Evolutionary conservation across 169 alveolate genomes (phyloP), one percentile per base, ranked within the genome.

Genomic region (Eimeria praecox): DNA sequence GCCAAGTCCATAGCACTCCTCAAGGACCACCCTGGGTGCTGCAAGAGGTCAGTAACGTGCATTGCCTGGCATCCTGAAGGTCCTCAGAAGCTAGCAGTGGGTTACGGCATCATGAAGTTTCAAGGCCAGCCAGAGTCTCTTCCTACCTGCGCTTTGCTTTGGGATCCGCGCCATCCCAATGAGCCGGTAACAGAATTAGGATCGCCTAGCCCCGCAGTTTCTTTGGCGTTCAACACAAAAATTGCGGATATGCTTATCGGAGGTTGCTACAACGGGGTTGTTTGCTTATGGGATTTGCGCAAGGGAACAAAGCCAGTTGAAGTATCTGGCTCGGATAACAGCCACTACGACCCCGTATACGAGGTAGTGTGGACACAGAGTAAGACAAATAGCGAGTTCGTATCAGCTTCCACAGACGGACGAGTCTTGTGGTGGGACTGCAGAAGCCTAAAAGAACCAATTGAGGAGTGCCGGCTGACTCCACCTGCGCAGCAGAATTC

Each of bases 271-370:
- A 98, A 97, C 96, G 99, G 99, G 33, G 96, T 98, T 24, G 97
- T 98, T 22, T 97, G 97, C 64, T 96, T 98, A 90, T 98, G 98
- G 98, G 99, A 98, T 94, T 90, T 97, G 93, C 96, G 97, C 88
- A 97, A 98, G 82, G 98, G 97, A n/a, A 92, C 97, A 59, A 90
- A 97, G 64, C 99, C 99, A 54, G 97, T 96, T n/a, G 97, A 97
- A 86, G 96, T 97, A 24, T 97, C 99, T 12, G 95, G 95, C 40
- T 97, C 98, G 14, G 99, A 97, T 93, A 97, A 96, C 77, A 97
- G 99, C 77, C 99, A 98, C 96, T 98, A 98, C 62, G 99, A 98
- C 94, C 99, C 99, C 52, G 99, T 98, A 80, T 98, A 98, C 88
- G 99, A 98, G 95, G 97, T 98, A 95, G 97, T 96, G 82, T 98